These are phyloP conservation scores for Aspergillus egyptiacus DNA, from an alignment of 495 filamentous ascomycete genomes.

Conservation along the genomic window DNA sequence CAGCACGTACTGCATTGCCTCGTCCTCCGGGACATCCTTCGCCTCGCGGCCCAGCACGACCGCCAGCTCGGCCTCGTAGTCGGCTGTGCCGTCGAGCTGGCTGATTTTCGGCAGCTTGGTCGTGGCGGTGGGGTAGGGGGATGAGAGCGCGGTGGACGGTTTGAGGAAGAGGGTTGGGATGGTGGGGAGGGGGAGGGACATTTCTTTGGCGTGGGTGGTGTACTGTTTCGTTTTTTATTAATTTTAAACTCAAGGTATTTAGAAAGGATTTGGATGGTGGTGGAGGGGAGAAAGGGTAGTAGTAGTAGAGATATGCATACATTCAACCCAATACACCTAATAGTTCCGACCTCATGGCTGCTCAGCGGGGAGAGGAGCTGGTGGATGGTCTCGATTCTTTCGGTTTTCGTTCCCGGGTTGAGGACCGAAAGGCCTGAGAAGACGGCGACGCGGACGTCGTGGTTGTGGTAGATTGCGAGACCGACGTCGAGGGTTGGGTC, in stretches of 20 bases:
- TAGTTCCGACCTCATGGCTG: conserved; percentile 39
- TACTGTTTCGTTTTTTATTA: conserved; percentile 42
- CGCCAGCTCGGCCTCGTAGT: conserved; percentile 82
- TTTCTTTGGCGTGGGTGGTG: conserved; percentile 68
- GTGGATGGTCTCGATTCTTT: conserved; percentile 42
- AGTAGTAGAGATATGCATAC: too few species aligned
- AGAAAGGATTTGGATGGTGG: not conserved
- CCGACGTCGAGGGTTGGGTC: conserved; percentile 49
- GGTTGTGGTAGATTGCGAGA: conserved; percentile 46
- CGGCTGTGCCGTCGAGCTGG: conserved; percentile 49
- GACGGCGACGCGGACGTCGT: conserved; percentile 48
- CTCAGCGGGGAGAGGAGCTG: conserved; percentile 52
- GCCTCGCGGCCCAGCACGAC: conserved; percentile 67
- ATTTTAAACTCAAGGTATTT: not conserved
- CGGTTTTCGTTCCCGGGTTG: conserved; percentile 44
- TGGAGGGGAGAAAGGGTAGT: not conserved
- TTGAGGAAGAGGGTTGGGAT: conserved; percentile 80
- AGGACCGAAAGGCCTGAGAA: conserved; percentile 54
- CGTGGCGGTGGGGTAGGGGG: conserved; percentile 56
- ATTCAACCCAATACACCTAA: conserved; percentile 74
- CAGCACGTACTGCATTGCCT: conserved; percentile 69
- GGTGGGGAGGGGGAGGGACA: conserved; percentile 62
- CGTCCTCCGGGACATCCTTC: conserved; percentile 58
- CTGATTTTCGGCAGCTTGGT: conserved; percentile 61
- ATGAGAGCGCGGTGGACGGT: conserved; percentile 61